These are phyloP conservation scores for Acrodontium crateriforme DNA, from an alignment of 2,329 filamentous ascomycete genomes.

Conservation along the genomic window DNA sequence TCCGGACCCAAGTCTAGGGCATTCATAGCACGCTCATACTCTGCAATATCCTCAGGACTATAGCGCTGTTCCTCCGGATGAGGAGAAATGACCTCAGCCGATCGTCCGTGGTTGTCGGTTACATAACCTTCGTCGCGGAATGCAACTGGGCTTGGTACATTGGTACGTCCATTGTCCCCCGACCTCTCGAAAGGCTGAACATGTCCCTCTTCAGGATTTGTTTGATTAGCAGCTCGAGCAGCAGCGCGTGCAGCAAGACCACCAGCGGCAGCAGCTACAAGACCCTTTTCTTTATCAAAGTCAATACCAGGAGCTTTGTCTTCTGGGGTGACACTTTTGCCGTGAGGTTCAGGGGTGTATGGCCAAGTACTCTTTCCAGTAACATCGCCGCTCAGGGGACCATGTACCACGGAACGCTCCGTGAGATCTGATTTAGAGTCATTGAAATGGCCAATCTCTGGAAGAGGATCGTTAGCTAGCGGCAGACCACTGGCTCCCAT, in stretches of 20 bases:
- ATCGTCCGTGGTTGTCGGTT: conserved; percentile 48
- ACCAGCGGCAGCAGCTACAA: conserved; percentile 14
- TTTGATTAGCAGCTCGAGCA: conserved; percentile 21
- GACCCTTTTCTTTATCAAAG: conserved; percentile 7
- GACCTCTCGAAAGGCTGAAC: conserved; percentile 21
- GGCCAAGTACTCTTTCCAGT: conserved; percentile 34
- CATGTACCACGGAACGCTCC: conserved; percentile 72
- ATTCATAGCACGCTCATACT: conserved; percentile 38
- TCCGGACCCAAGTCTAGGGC: conserved; percentile 25
- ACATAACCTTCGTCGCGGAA: conserved; percentile 84
- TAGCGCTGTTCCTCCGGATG: conserved; percentile 24
- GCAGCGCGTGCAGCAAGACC: conserved; percentile 14
- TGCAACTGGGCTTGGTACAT: conserved; percentile 37
- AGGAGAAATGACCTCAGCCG: conserved; percentile 33
- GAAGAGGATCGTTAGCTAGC: conserved; percentile 54
- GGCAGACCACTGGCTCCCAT: conserved; percentile 60
- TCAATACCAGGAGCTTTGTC: no score
- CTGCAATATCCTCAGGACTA: conserved; percentile 44
- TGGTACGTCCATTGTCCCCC: conserved; percentile 10
- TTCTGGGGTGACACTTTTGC: conserved; percentile 7
- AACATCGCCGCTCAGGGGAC: conserved; percentile 49
- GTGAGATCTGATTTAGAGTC: conserved; percentile 55
- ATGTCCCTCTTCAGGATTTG: conserved; percentile 20
- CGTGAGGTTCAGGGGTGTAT: conserved; percentile 18
- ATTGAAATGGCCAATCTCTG: conserved; percentile 56